phyloP scores from a whole-genome alignment of 495 filamentous ascomycete species.

The Usnea hakonensis region DNA sequence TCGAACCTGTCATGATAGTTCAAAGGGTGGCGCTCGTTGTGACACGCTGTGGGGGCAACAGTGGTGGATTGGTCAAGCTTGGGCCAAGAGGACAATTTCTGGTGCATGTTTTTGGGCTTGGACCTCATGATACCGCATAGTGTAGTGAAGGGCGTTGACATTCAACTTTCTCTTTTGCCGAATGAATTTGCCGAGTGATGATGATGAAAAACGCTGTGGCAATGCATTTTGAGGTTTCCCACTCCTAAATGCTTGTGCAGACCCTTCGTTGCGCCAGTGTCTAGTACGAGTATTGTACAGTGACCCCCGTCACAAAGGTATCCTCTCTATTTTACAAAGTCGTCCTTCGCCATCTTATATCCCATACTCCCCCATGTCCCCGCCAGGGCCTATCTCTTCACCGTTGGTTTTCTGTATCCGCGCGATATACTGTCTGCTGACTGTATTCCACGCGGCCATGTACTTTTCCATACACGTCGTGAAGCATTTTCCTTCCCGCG shows the following conservation, averaged over 20 bases:
- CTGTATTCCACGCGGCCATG: constrained; percentile 83
- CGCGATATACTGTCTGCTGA: constrained; percentile 65
- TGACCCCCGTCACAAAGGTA: not conserved
- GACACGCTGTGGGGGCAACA: not conserved
- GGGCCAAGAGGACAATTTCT: not conserved
- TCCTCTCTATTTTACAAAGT: not conserved
- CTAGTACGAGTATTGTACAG: not conserved
- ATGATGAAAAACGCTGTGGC: not conserved
- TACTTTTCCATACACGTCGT: constrained; percentile 96
- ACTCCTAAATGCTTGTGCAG: not conserved
- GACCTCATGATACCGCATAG: not conserved
- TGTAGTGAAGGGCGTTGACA: not conserved
- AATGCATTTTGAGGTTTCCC: not conserved
- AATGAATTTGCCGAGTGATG: not conserved
- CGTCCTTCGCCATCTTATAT: not conserved
- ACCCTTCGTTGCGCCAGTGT: too few relatives aligned
- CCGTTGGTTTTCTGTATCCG: constrained; percentile 57
- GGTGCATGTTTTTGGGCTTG: not conserved
- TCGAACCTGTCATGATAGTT: not conserved
- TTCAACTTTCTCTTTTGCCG: not conserved
- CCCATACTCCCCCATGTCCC: constrained; percentile 5
- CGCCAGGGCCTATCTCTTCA: not conserved
- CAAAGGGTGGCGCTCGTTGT: not conserved
- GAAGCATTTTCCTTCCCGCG: constrained; percentile 67
- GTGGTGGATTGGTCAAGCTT: not conserved